Evolutionary conservation across 305 asterid genomes (phyloP).

Genomic region (Plantago lanceolata): DNA sequence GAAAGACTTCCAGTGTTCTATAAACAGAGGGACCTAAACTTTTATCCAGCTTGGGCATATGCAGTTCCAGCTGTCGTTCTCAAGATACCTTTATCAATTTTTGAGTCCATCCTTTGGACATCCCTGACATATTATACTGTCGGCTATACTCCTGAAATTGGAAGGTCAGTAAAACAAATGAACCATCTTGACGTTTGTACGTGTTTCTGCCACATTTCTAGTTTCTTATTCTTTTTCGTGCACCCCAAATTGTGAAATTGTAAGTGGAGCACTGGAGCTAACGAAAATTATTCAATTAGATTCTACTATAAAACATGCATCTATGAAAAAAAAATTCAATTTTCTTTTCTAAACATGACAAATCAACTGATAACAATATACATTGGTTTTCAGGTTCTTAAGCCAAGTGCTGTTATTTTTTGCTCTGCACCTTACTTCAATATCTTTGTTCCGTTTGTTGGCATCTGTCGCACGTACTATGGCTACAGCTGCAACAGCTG

Average conservation of each 20-base stretch:
- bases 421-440: slow-evolving; percentile 25
- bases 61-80: slow-evolving; percentile 44
- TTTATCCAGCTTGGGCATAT: slow-evolving; percentile 67
- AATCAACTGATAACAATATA: neutral
- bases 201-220: neutral
- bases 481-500: slow-evolving; percentile 30
- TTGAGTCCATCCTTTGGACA: slow-evolving; percentile 34
- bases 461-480: slow-evolving; percentile 28
- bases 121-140: slow-evolving; percentile 33
- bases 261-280: neutral
- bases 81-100: slow-evolving; percentile 34
- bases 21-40: slow-evolving; percentile 48
- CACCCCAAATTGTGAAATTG: neutral
- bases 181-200: neutral
- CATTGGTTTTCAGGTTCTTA: slow-evolving; percentile 27
- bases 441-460: slow-evolving; percentile 35
- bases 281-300: no score
- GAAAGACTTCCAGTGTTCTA: slow-evolving; percentile 48
- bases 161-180: slow-evolving; percentile 34
- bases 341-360: neutral
- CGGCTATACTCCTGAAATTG: slow-evolving; percentile 37
- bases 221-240: neutral
- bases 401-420: slow-evolving; percentile 30
- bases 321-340: neutral
- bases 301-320: neutral